Evolutionary conservation across 805 yeast genomes (phyloP), one percentile per base, ranked within the genome.

Genomic region (Kluyveromyces lactis): DNA sequence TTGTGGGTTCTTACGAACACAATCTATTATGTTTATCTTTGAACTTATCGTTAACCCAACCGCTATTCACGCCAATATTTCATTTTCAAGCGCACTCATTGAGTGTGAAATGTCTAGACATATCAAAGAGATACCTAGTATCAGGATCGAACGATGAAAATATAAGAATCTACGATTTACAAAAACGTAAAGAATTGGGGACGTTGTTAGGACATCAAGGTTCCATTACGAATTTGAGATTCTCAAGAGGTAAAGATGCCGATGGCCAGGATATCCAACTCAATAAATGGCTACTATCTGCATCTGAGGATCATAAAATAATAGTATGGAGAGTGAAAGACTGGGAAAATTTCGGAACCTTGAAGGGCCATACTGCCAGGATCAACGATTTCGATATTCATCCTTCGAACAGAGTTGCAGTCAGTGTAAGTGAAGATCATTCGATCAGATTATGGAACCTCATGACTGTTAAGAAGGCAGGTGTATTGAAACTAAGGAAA

Each of bases 141-240:
- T 83, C 95, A 2, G 98, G 97, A 3, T 80, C 95, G 3, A 90
- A 90, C 57, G 98, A 92, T 58, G 97, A 92, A 60, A 95, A 86
- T 57, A 87, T 92, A 43, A 78, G 95, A 51, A 84, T 92, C 13
- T 92, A 92, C 58, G 98, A 92, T 64, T 67, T 92, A 45, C 96
- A 87, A 54, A 86, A 85, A 56, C 75, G 98, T 55, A 86, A 86
- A 52, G 98, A 92, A 60, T 69, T 92, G 42, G 98, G 98, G 9
- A 86, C 94, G 1, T 64, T 92, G 41, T 66, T 90, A 53, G 83
- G 86, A 36, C 98, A 92, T 55, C 79, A 80, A 48, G 98, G 98
- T 2, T 79, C 95, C 4, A 77, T 92, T 38, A 84, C 95, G 0
- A 69, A 79, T 16, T 65, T 92, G 43, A 73, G 71, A 43, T 92